Evolutionary conservation across 176 grass and related monocot genomes (phyloP).

Genomic region (Oryza glaberrima): DNA sequence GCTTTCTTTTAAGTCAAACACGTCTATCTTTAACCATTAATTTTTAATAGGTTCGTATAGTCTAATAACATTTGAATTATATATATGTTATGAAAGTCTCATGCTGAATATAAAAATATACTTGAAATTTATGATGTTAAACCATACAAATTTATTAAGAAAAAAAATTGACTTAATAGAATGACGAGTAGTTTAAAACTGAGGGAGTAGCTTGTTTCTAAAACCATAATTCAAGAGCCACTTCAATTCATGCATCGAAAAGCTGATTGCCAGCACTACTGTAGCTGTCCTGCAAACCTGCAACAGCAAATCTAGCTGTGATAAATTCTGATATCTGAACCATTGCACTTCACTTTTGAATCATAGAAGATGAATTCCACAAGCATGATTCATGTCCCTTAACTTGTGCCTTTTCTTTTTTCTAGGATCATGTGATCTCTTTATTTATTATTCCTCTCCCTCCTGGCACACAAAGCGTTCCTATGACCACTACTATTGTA

Average conservation of each 20-base stretch:
- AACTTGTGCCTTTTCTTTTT: background rate
- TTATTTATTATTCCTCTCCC: background rate
- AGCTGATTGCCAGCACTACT: background rate
- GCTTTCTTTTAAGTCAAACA: too few species aligned
- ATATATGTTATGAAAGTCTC: too few species aligned
- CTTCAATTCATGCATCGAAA: background rate
- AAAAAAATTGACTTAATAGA: too few species aligned
- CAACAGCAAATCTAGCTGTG: background rate
- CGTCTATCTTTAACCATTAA: too few species aligned
- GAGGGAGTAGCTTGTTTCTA: too few species aligned
- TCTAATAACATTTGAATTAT: too few species aligned
- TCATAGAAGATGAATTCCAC: background rate
- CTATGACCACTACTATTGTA: background rate
- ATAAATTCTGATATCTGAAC: background rate
- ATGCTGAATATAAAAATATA: too few species aligned
- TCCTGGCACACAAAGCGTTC: background rate
- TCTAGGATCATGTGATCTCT: background rate
- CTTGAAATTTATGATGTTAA: too few species aligned
- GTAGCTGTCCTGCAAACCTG: background rate
- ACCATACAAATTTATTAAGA: too few species aligned
- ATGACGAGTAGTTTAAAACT: too few species aligned
- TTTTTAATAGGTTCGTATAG: too few species aligned
- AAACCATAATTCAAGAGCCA: background rate
- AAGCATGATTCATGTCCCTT: background rate
- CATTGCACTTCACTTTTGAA: conserved; percentile 6